Base-by-base conservation (phyloP, 176 grass and related monocot species). In the Zoysia pacifica region DNA sequence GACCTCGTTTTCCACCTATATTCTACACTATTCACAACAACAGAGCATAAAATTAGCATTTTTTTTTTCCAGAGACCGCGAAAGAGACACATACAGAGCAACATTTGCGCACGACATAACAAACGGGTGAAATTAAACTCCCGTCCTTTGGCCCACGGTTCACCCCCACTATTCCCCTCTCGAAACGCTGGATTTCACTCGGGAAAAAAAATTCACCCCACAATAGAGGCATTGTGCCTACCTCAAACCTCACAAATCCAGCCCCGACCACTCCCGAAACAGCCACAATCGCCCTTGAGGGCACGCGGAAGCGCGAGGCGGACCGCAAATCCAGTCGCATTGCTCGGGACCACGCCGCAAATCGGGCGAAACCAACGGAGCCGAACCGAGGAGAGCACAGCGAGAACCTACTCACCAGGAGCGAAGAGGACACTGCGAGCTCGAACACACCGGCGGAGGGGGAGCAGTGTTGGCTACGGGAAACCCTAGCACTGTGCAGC, bases 261-360 rank as follows among this genome's bases (percentile, higher is more conserved):
- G 9, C 28, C 28, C 28, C 10, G 48, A 69, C 44, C 28, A 36
- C 15, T 43, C 35, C 45, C 4, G 41, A 63, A 48, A 6, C 79
- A 35, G 18, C 5, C 4, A 1, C 50, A 35, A 82, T 28, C 37
- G 36, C 11, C 7, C 16, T 50, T 2, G 5, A 10, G 18, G 2
- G 11, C 38, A 2, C 67, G 62, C 48, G 18, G 37, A 44, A 64
- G 41, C 40, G 28, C 58, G 58, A 9, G 58, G 2, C 20, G 47
- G 7, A 7, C 11, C 69, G 18, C 47, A 10, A 65, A 53, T 28
- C 59, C 46, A 16, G 69, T 67, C 49, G 79, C 69, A 73, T 82
- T 73, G 79, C 58, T 16, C 69, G 48, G 42, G 4, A 41, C 58
- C 47, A 3, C 36, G 7, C 58, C 8, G 8, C 11, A 11, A 65